Percentiles rank a stretch among this genome's conserved stretches.
phyloP scores from a whole-genome alignment of 1,139 yeast species.

The Geotrichum histeridarum region DNA sequence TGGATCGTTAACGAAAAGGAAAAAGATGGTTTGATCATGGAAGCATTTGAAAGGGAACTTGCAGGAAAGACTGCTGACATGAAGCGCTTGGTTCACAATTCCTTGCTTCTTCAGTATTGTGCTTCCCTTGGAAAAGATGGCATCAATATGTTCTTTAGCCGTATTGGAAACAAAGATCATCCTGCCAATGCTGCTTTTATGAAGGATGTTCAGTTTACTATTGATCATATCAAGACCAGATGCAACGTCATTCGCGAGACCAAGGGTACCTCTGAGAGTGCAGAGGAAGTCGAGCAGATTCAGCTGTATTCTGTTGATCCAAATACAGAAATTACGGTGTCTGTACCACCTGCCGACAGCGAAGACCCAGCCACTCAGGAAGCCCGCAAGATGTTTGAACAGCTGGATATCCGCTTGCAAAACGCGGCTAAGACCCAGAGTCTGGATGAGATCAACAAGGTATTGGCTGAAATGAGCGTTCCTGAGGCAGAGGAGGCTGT shows the following conservation, averaged over 20 bases:
- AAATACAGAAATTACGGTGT: slow-evolving; percentile 65
- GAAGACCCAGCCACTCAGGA: slow-evolving; percentile 45
- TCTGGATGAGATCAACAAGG: slow-evolving; percentile 76
- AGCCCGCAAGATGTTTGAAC: slow-evolving; percentile 40
- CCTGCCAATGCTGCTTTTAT: slow-evolving; percentile 64
- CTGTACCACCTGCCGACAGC: slow-evolving; percentile 54
- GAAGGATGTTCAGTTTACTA: slow-evolving; percentile 68
- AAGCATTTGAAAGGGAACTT: slow-evolving; percentile 80
- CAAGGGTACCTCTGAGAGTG: slow-evolving; percentile 39
- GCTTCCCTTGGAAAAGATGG: slow-evolving; percentile 58
- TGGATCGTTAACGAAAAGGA: slow-evolving; percentile 74
- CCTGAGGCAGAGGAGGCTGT: slow-evolving; percentile 77
- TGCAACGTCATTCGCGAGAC: slow-evolving; percentile 60
- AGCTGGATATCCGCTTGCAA: slow-evolving; percentile 55
- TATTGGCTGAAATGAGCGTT: slow-evolving; percentile 68
- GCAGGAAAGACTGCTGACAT: slow-evolving; percentile 52
- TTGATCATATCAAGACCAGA: slow-evolving; percentile 65
- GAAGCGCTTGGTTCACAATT: slow-evolving; percentile 67
- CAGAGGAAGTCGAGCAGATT: slow-evolving; percentile 69
- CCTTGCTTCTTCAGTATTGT: slow-evolving; percentile 73
- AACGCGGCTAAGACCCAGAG: slow-evolving; percentile 66
- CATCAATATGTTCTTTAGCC: slow-evolving; percentile 63
- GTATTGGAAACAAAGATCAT: slow-evolving; percentile 49
- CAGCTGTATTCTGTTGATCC: slow-evolving; percentile 89
- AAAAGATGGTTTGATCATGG: slow-evolving; percentile 89